Evolutionary conservation across 805 yeast genomes (phyloP), one percentile per base, ranked within the genome.

Genomic region (Pachysolen tannophilus): DNA sequence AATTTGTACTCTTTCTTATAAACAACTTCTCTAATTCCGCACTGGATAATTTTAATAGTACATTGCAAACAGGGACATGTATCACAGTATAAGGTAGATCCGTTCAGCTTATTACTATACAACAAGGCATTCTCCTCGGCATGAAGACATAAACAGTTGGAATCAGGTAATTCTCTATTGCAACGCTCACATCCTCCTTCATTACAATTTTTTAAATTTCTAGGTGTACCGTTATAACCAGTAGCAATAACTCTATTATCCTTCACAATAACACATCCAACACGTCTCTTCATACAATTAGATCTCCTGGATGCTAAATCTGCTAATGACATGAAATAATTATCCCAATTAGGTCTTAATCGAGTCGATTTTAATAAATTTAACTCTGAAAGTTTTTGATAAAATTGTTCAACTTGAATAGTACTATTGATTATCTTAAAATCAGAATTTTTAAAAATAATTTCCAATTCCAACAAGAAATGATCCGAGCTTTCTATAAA

Each of bases 11-110:
- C 75, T 55, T 84, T 94, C 6, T 94, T 84, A 50, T 90, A 92
- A 3, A 92, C 94, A 6, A 92, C 98, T 54, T 88, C 96, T 11
- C 63, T 68, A 29, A 92, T 78, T 2, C 98, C 98, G 44, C 82
- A 68, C 58, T 92, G 99, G 7, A 87, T 95, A 35, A 92, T 90
- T 59, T 92, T 92, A 27, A 92, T 86, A 5, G 95, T 78, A 53
- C 99, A 92, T 0, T 98, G 92, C 40, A 92, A 63, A 53, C 99
- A 92, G 0, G 99, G 99, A 50, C 98, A 84, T 0, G 99, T 92
- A 55, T 92, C 92, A 60, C 98, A 92, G 54, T 92, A 92, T 38
- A 87, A 58, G 0, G 63, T 57, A 0, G 83, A 83, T 8, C 85
- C 71, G 37, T 97, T 63, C 44, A 83, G 95, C 43, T 97, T 67